Conservation (phyloP, 352 stramenopile genomes). For the Phytopythium aichiense region DNA sequence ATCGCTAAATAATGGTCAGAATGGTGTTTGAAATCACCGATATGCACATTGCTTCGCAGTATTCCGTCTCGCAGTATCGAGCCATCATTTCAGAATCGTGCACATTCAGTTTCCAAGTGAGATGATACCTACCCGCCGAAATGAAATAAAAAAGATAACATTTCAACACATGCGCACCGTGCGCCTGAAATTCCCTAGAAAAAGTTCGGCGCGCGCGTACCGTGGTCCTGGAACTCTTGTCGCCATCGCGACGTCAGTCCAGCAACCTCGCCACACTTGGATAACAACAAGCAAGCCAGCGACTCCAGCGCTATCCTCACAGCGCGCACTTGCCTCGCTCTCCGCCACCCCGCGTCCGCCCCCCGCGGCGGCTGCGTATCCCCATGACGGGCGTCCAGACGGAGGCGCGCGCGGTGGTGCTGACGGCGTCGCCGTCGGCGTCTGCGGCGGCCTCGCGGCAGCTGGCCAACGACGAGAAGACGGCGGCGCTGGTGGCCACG, state of each 20-base stretch:
- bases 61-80: too few species aligned
- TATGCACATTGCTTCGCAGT: too few species aligned
- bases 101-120: too few species aligned
- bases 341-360: not conserved
- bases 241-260: not conserved
- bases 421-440: constrained; percentile 7
- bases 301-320: not conserved
- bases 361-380: not conserved
- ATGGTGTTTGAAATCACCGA: too few species aligned
- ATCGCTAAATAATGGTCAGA: too few species aligned
- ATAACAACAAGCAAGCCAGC: not conserved
- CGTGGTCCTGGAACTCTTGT: not conserved
- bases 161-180: too few species aligned
- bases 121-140: too few species aligned
- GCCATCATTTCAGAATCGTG: too few species aligned
- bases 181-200: too few species aligned
- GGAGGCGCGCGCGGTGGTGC: not conserved
- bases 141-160: not conserved
- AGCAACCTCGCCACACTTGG: not conserved
- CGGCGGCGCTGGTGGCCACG: constrained; percentile 40
- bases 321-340: not conserved
- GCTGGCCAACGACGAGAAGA: constrained; percentile 40
- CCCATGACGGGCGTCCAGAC: constrained; percentile 1
- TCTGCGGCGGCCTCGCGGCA: constrained; percentile 1
- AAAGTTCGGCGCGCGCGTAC: not conserved